Conservation (phyloP, 2,329 filamentous ascomycete species). For the Zasmidium angulare region DNA sequence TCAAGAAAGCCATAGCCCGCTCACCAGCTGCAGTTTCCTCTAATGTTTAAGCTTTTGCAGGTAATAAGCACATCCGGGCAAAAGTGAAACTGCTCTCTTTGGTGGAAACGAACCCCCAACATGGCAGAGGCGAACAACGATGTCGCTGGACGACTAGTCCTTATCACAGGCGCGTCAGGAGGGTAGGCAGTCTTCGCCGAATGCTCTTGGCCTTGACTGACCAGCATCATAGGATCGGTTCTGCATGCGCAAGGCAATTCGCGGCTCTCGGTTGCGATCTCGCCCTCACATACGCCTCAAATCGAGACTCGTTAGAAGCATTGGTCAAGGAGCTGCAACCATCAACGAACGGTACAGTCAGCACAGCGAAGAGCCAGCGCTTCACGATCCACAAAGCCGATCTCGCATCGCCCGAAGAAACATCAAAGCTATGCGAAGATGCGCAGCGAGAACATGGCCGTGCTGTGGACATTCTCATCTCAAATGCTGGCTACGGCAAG, state of each 20-base stretch:
- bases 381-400: conserved; percentile 61
- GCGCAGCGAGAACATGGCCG: conserved; percentile 55
- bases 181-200: conserved; percentile 8
- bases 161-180: conserved; percentile 62
- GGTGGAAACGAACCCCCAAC: background rate
- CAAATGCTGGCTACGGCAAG: conserved; percentile 66
- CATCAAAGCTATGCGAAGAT: conserved; percentile 54
- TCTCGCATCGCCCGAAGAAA: conserved; percentile 53
- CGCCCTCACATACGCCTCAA: conserved; percentile 59
- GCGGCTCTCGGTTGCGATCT: conserved; percentile 53
- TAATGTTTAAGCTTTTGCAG: too few relatives aligned
- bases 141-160: conserved; percentile 53
- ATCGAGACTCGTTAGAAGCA: conserved; percentile 45
- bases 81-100: background rate
- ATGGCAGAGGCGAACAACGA: conserved; percentile 30
- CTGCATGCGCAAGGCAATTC: conserved; percentile 57
- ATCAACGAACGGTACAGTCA: conserved; percentile 17
- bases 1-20: background rate
- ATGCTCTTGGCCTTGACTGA: background rate
- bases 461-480: conserved; percentile 62
- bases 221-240: conserved; percentile 50
- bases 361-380: conserved; percentile 35
- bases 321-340: conserved; percentile 37
- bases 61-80: background rate
- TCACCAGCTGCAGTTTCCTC: background rate